phyloP scores from a whole-genome alignment of 148 eudicot species.

The Camellia japonica region DNA sequence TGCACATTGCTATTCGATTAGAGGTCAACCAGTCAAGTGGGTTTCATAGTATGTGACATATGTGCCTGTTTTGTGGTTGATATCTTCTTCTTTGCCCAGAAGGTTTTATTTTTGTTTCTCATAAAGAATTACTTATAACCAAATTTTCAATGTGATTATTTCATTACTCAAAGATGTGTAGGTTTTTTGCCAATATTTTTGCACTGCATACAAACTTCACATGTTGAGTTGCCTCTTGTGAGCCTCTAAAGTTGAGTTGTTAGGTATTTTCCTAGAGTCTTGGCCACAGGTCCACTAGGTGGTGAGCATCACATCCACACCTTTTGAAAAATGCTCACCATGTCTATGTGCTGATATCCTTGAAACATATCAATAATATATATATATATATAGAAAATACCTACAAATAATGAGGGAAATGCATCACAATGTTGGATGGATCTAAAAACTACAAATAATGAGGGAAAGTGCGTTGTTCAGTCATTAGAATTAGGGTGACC shows the following conservation, averaged over 20 bases:
- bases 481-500: not conserved
- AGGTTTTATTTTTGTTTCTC: slow-evolving; percentile 10
- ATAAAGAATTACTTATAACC: not conserved
- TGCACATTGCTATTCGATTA: not conserved
- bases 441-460: not conserved
- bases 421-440: too few relatives aligned
- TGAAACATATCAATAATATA: not conserved
- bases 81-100: not conserved
- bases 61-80: not conserved
- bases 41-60: not conserved
- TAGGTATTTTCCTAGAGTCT: not conserved
- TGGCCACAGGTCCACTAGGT: too few relatives aligned
- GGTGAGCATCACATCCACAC: not conserved
- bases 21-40: not conserved
- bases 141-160: not conserved
- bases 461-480: not conserved
- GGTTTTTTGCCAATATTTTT: not conserved
- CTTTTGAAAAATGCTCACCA: not conserved
- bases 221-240: not conserved
- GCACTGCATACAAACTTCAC: not conserved
- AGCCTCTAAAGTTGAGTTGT: not conserved
- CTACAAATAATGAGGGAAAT: too few relatives aligned
- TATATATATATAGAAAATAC: too few relatives aligned
- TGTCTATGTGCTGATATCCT: not conserved
- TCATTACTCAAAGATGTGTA: not conserved